Evolutionary conservation across 371 early-diverging fungal genomes (phyloP).

Genomic region (Lichtheimia ornata): DNA sequence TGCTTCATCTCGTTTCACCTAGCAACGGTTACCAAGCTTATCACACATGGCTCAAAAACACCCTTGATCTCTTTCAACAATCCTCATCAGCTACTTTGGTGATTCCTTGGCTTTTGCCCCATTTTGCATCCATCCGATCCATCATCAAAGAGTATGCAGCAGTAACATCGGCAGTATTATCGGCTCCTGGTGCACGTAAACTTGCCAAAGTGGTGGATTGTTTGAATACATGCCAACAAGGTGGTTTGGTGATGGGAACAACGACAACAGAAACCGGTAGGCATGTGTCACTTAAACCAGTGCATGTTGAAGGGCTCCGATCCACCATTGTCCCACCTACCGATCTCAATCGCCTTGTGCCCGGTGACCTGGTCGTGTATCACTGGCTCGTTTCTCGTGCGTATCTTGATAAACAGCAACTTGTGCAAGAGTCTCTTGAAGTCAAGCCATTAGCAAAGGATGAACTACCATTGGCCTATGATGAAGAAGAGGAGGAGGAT

Average conservation of each 20-base stretch:
- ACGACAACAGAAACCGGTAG: neutral
- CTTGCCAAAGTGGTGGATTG: slow-evolving; percentile 12
- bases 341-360: slow-evolving; percentile 57
- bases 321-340: slow-evolving; percentile 40
- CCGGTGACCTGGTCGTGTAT: slow-evolving; percentile 54
- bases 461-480: slow-evolving; percentile 19
- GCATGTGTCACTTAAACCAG: slow-evolving; percentile 17
- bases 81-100: slow-evolving; percentile 31
- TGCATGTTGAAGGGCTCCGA: slow-evolving; percentile 38
- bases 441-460: slow-evolving; percentile 55
- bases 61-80: slow-evolving; percentile 38
- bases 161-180: slow-evolving; percentile 34
- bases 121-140: slow-evolving; percentile 55
- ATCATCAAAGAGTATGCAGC: slow-evolving; percentile 61
- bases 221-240: slow-evolving; percentile 17
- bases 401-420: slow-evolving; percentile 61
- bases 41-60: slow-evolving; percentile 42
- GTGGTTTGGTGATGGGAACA: neutral
- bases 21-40: slow-evolving; percentile 43
- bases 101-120: slow-evolving; percentile 69
- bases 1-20: slow-evolving; percentile 43
- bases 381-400: slow-evolving; percentile 78
- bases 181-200: slow-evolving; percentile 41
- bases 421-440: slow-evolving; percentile 63
- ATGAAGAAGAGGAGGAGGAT: slow-evolving; percentile 11